Evolutionary conservation across 2,329 filamentous ascomycete species (phyloP).

Genomic region (Trematosphaeria pertusa): DNA sequence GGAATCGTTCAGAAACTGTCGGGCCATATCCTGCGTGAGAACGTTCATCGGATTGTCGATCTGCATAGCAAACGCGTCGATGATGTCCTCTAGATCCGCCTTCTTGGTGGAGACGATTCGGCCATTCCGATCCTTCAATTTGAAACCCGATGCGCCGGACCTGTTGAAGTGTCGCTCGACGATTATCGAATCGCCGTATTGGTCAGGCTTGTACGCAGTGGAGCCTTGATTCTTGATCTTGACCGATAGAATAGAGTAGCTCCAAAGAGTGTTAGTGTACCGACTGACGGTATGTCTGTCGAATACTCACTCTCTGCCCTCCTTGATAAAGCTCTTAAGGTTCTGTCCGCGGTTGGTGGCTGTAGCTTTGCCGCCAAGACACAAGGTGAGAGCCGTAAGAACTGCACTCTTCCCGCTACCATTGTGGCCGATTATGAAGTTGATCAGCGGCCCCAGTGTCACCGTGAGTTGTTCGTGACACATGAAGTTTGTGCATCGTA

Average conservation of each 20-base stretch:
- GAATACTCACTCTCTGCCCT: slow-evolving; percentile 72
- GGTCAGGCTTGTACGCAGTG: slow-evolving; percentile 80
- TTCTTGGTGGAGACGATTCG: slow-evolving; percentile 82
- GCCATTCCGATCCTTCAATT: slow-evolving; percentile 76
- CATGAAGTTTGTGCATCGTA: slow-evolving; percentile 95
- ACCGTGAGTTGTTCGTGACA: slow-evolving; percentile 85
- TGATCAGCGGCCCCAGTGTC: slow-evolving; percentile 89
- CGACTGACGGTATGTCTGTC: too few species aligned
- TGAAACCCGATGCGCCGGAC: slow-evolving; percentile 80
- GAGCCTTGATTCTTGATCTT: slow-evolving; percentile 90
- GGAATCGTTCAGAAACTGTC: slow-evolving; percentile 89
- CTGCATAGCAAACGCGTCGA: slow-evolving; percentile 90
- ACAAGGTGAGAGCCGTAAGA: slow-evolving; percentile 89
- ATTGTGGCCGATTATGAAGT: slow-evolving; percentile 98
- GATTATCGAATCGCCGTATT: slow-evolving; percentile 84
- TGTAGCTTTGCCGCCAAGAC: slow-evolving; percentile 92
- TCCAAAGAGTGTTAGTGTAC: too few species aligned
- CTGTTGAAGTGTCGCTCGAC: slow-evolving; percentile 90
- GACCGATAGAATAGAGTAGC: slow-evolving; percentile 71
- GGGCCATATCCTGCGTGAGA: slow-evolving; percentile 91
- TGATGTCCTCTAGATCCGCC: slow-evolving; percentile 86
- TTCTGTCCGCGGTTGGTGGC: slow-evolving; percentile 91
- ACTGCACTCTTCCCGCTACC: slow-evolving; percentile 98
- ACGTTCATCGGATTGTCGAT: slow-evolving; percentile 98
- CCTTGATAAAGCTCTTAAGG: slow-evolving; percentile 89